Conservation (phyloP, 2,329 filamentous ascomycete species). For the Aspergillus tamarii region DNA sequence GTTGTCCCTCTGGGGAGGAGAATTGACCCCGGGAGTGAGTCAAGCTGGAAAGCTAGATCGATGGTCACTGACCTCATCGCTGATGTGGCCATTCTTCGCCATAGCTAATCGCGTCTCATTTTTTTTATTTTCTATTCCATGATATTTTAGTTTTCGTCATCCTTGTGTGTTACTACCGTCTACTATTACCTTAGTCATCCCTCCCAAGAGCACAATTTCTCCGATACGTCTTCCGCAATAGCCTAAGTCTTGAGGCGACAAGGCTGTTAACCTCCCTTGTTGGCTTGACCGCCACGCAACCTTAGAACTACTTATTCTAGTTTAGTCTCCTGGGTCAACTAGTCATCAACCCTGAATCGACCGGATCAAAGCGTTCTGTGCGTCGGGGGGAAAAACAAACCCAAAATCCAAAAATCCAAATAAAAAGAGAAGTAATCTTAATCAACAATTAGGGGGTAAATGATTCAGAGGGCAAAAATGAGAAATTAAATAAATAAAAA, state of each 20-base stretch:
- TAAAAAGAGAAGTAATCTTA: not conserved
- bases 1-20: not conserved
- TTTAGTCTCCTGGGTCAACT: not conserved
- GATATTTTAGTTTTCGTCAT: not conserved
- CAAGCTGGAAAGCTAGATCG: slow-evolving; percentile 9
- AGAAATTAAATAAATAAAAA: not conserved
- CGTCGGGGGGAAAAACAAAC: not conserved
- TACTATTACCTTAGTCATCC: slow-evolving; percentile 3
- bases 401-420: not conserved
- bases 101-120: not conserved
- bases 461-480: not conserved
- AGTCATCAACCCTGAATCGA: slow-evolving; percentile 1
- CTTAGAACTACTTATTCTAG: not conserved
- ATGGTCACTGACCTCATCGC: not conserved
- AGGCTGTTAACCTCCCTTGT: not conserved
- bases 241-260: slow-evolving; percentile 7
- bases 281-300: slow-evolving; percentile 2
- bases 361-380: slow-evolving; percentile 2
- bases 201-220: not conserved
- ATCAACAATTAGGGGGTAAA: not conserved
- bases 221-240: not conserved
- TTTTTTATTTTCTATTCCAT: not conserved
- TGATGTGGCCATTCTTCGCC: not conserved
- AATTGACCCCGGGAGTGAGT: slow-evolving; percentile 2
- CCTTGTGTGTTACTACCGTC: not conserved